Evolutionary conservation across 2,329 filamentous ascomycete species (phyloP), one percentile per base, ranked within the genome.

Genomic region (Diplodia sapinea): DNA sequence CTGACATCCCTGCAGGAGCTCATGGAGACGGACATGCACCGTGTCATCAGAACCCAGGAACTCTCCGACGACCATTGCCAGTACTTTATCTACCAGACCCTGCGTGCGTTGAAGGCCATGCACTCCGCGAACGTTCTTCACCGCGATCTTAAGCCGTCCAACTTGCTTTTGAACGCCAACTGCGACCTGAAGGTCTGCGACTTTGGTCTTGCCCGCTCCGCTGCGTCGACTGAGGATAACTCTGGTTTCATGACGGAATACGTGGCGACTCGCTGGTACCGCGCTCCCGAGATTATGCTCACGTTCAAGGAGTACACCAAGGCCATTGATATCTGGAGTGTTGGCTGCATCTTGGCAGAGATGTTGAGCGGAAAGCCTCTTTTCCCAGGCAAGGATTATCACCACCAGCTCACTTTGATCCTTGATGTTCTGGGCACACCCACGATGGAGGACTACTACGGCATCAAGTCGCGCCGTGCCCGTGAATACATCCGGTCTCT

Each of bases 161-260:
- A 99, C 79, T 84, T 99, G 69, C 89, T 99, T 31, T 87, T 99
- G 70, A 99, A 99, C 78, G 95, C 95, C 76, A 99, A 99, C 82
- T 99, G 95, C 81, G 95, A 99, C 82, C 86, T 99, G 73, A 99
- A 99, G 82, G 95, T 99, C 73, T 99, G 95, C 82, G 95, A 99
- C 80, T 99, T 99, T 76, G 95, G 95, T 77, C 88, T 99, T 68
- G 95, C 95, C 59, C 90, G 94, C 76, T 98, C 94, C 11, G 95
- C 95, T 13, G 95, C 95, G 9, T 97, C 94, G 11, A 96, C 96
- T 73, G 95, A 99, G 77, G 95, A 99, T 81, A 99, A 99, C 82
- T 97, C 94, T n/a, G 95, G 95, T 26, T 99, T 99, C 87, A 99
- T 99, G 95, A 99, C 95, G 17, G 95, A 99, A 96, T 99, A 99